Evolutionary conservation across 2,329 filamentous ascomycete species (phyloP).

Genomic region (Beauveria pseudobassiana): DNA sequence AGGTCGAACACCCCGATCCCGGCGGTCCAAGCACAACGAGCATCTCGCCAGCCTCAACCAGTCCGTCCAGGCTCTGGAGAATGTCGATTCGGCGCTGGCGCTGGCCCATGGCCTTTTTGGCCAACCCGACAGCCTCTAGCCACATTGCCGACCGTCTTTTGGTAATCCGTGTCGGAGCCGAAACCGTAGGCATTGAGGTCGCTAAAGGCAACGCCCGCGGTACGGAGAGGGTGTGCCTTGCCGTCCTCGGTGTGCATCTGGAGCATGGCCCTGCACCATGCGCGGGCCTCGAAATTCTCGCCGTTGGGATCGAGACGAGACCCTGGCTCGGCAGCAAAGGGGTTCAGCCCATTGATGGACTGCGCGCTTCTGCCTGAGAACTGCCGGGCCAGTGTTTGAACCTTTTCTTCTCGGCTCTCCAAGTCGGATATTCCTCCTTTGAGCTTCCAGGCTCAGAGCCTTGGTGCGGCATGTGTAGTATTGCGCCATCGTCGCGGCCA

Average conservation of each 20-base stretch:
- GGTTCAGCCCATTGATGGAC: background rate
- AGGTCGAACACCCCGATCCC: constrained; percentile 50
- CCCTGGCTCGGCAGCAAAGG: background rate
- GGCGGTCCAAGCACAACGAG: constrained; percentile 48
- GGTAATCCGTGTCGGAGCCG: constrained; percentile 38
- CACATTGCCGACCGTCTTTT: constrained; percentile 29
- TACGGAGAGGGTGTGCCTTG: constrained; percentile 16
- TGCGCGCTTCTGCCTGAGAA: too few relatives aligned
- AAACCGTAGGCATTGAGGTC: constrained; percentile 39
- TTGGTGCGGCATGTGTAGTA: too few relatives aligned
- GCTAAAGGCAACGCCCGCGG: constrained; percentile 26
- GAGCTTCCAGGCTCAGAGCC: too few relatives aligned
- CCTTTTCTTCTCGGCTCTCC: too few relatives aligned
- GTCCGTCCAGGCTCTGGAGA: too few relatives aligned
- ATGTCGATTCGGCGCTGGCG: background rate
- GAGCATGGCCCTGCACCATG: background rate
- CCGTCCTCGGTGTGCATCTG: background rate
- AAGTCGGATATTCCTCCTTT: too few relatives aligned
- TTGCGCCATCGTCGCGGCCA: too few relatives aligned
- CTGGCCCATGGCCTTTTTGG: background rate
- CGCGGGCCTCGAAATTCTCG: background rate
- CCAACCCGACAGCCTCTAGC: constrained; percentile 22
- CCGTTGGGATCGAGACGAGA: background rate
- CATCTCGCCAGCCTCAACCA: constrained; percentile 39
- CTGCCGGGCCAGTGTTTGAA: too few relatives aligned